These are phyloP conservation scores for Ceratocystis albifundus DNA, from an alignment of 2,329 filamentous ascomycete species.

Conservation along the genomic window DNA sequence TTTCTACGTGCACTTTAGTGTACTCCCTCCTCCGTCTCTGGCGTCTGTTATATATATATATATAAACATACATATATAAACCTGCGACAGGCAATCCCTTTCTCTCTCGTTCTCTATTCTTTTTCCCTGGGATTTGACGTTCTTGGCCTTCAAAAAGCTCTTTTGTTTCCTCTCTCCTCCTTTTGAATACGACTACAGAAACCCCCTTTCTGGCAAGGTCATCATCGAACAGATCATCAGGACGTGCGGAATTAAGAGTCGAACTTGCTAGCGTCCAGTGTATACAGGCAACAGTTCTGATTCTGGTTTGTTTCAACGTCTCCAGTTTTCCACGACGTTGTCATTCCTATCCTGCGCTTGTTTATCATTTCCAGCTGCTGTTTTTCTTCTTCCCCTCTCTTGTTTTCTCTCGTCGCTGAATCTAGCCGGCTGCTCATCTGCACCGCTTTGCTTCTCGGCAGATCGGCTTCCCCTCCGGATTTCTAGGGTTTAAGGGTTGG, in stretches of 20 bases:
- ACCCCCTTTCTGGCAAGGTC: background rate
- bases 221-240: too few relatives aligned
- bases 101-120: background rate
- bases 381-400: background rate
- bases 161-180: background rate
- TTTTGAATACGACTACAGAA: background rate
- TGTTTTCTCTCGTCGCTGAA: too few relatives aligned
- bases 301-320: background rate
- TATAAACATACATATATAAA: constrained; percentile 12
- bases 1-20: background rate
- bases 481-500: too few relatives aligned
- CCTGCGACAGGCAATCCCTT: background rate
- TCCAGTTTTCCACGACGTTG: background rate
- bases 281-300: background rate
- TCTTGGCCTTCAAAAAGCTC: background rate
- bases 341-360: background rate
- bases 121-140: background rate
- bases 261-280: background rate
- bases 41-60: background rate
- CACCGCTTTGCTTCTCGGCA: too few relatives aligned
- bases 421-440: too few relatives aligned
- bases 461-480: too few relatives aligned
- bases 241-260: background rate
- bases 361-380: background rate
- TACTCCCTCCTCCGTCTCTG: background rate